Evolutionary conservation across 2,329 filamentous ascomycete genomes (phyloP).

Genomic region (Tolypocladium amazonense): DNA sequence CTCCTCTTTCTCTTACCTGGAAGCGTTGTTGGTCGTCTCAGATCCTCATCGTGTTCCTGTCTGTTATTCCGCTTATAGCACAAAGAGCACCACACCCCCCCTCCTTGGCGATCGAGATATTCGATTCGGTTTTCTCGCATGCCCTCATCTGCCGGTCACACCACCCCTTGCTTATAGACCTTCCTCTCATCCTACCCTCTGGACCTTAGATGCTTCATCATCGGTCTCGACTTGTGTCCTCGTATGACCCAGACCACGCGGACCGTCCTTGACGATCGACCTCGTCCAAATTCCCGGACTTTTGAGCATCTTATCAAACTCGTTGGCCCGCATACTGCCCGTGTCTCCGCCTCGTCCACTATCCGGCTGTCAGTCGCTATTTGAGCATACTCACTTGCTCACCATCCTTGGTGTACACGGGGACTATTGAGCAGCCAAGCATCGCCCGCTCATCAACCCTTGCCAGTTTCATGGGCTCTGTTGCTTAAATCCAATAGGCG

Average conservation of each 20-base stretch:
- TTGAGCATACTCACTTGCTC: background rate
- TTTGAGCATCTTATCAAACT: background rate
- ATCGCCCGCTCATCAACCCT: background rate
- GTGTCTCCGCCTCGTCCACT: background rate
- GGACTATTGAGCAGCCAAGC: background rate
- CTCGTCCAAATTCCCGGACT: too few relatives aligned
- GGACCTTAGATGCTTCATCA: background rate
- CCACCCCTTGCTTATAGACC: background rate
- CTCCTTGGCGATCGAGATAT: constrained; percentile 5
- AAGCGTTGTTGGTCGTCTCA: background rate
- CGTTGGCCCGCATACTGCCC: background rate
- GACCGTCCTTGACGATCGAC: background rate
- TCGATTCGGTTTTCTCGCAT: constrained; percentile 1
- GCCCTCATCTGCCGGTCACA: background rate
- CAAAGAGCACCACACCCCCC: background rate
- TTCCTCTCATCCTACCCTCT: background rate
- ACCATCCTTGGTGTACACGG: background rate
- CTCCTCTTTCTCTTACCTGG: background rate
- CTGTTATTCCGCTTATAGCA: background rate
- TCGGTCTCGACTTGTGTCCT: background rate
- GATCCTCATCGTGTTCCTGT: background rate
- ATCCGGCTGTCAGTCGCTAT: background rate
- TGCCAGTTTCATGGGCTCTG: background rate
- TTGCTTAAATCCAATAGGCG: background rate
- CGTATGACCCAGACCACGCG: background rate